Evolutionary conservation across 495 filamentous ascomycete species (phyloP).

Genomic region (Parachaetomium inaequale): DNA sequence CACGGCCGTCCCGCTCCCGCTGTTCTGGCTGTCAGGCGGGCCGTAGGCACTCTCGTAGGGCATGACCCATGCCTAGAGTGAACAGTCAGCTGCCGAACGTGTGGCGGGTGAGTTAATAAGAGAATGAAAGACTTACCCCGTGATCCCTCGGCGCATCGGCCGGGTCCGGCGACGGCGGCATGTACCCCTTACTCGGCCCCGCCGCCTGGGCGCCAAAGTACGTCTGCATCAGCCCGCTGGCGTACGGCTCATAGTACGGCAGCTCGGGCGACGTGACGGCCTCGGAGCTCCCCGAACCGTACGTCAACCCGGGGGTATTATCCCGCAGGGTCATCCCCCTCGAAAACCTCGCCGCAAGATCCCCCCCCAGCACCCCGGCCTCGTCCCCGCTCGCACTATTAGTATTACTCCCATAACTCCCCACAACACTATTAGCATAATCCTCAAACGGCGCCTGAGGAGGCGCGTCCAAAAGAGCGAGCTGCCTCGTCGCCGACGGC

Average conservation of each 20-base stretch:
- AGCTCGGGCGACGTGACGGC: slow-evolving; percentile 15
- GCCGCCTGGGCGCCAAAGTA: slow-evolving; percentile 1
- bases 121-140: slow-evolving; percentile 10
- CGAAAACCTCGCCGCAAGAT: slow-evolving; percentile 11
- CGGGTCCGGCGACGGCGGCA: slow-evolving; percentile 8
- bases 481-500: slow-evolving; percentile 22
- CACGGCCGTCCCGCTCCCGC: slow-evolving; percentile 18
- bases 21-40: slow-evolving; percentile 12
- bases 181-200: slow-evolving; percentile 16
- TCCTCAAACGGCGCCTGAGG: not conserved
- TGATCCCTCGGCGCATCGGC: slow-evolving; percentile 12
- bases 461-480: slow-evolving; percentile 23
- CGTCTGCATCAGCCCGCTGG: not conserved
- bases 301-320: not conserved
- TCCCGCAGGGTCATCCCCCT: slow-evolving; percentile 17
- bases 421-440: not conserved
- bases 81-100: not conserved
- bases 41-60: slow-evolving; percentile 16
- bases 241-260: slow-evolving; percentile 31
- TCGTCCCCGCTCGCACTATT: not conserved
- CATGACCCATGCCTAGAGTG: slow-evolving; percentile 16
- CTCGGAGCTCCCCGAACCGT: slow-evolving; percentile 5
- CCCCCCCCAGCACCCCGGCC: slow-evolving; percentile 3
- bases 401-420: not conserved
- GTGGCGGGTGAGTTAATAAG: not conserved